phyloP scores from a whole-genome alignment of 306 rosid species.

The Cucumis sativus region Cucumber_9930_V3 NC_026657.2:29999001-29999500 shows the following conservation, averaged over 20 bases:
- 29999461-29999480: slow-evolving; percentile 30
- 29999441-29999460: background rate
- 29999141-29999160: background rate
- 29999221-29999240: background rate
- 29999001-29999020: background rate
- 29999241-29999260: background rate
- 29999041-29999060: background rate
- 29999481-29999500: slow-evolving; percentile 27
- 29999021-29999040: background rate
- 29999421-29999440: slow-evolving; percentile 7
- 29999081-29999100: background rate
- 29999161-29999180: background rate
- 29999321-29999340: background rate
- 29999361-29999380: background rate
- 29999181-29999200: background rate
- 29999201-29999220: background rate
- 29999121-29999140: background rate
- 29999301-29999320: background rate
- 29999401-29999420: background rate
- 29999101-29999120: background rate
- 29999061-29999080: background rate
- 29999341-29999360: background rate
- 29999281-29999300: background rate
- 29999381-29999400: background rate
- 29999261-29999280: background rate